Evolutionary conservation across 306 rosid species (phyloP).

Genomic region (Cyamopsis tetragonoloba): DNA sequence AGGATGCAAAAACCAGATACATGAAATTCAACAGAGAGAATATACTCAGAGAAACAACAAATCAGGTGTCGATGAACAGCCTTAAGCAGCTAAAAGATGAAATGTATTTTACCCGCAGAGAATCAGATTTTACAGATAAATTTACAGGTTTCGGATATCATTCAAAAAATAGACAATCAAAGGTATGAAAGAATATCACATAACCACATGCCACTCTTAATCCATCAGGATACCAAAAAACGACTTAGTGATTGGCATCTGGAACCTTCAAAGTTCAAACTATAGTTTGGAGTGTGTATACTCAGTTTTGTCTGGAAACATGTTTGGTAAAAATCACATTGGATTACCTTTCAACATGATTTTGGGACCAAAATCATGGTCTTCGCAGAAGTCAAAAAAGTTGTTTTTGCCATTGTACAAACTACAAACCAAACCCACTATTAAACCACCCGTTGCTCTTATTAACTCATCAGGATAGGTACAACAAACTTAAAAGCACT

Average conservation of each 20-base stretch:
- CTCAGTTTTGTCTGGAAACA: no score
- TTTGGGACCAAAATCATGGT: no score
- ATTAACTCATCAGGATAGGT: not conserved
- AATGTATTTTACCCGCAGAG: not conserved
- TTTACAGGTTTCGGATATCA: not conserved
- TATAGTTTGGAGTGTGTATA: no score
- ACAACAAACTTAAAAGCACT: not conserved
- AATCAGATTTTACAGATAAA: constrained; percentile 7
- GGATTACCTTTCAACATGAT: no score
- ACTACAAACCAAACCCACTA: no score
- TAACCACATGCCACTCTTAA: not conserved
- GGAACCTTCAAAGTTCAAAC: no score
- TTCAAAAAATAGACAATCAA: not conserved
- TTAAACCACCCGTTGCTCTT: no score
- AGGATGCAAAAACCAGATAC: constrained; percentile 18
- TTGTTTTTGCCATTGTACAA: no score
- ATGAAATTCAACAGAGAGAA: constrained; percentile 2
- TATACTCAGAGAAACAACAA: not conserved
- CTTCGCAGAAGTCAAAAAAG: no score
- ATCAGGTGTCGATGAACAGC: not conserved
- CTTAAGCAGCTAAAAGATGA: not conserved
- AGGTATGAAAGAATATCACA: not conserved
- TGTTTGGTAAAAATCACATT: no score
- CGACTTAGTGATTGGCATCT: no score
- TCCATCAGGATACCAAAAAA: no score